Percentiles rank a stretch among this genome's conserved stretches.
These are phyloP conservation scores for Termitomyces eurrhizus DNA, from an alignment of 768 basidiomycete genomes.

Conservation along the genomic window DNA sequence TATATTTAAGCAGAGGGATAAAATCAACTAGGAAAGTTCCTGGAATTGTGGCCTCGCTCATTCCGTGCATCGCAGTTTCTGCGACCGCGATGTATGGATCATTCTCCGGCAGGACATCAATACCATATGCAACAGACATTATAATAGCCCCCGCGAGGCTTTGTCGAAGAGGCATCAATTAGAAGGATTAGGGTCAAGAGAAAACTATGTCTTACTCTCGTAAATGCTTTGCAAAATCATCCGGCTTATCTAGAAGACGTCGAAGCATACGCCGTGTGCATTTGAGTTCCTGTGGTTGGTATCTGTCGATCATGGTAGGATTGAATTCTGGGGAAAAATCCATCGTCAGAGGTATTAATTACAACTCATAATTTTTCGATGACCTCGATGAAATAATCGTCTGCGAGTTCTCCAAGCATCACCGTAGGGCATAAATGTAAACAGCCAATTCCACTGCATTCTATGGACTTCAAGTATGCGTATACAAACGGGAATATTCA, in stretches of 20 bases:
- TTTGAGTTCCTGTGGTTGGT: conserved; percentile 21
- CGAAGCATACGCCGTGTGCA: conserved; percentile 25
- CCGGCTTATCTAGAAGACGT: conserved; percentile 25
- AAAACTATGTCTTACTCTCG: conserved; percentile 22
- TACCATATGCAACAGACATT: conserved; percentile 30
- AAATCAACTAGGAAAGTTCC: conserved; percentile 31
- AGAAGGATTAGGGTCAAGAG: neutral
- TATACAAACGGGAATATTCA: neutral
- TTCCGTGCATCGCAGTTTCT: conserved; percentile 24
- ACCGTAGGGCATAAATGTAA: conserved; percentile 17
- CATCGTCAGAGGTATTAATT: neutral
- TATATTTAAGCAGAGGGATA: conserved; percentile 25
- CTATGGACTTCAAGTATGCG: neutral
- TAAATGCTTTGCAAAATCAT: conserved; percentile 24
- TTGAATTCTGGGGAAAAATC: conserved; percentile 29
- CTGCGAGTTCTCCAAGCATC: conserved; percentile 2
- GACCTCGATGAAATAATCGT: conserved; percentile 3
- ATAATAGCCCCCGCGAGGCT: conserved; percentile 22
- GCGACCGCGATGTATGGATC: conserved; percentile 32
- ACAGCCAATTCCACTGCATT: conserved; percentile 19
- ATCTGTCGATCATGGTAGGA: conserved; percentile 19
- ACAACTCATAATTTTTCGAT: neutral
- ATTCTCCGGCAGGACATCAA: conserved; percentile 25
- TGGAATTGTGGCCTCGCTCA: conserved; percentile 24
- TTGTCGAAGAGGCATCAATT: neutral